Evolutionary conservation across 176 grass and related monocot species (phyloP).

Genomic region (Poa annua): DNA sequence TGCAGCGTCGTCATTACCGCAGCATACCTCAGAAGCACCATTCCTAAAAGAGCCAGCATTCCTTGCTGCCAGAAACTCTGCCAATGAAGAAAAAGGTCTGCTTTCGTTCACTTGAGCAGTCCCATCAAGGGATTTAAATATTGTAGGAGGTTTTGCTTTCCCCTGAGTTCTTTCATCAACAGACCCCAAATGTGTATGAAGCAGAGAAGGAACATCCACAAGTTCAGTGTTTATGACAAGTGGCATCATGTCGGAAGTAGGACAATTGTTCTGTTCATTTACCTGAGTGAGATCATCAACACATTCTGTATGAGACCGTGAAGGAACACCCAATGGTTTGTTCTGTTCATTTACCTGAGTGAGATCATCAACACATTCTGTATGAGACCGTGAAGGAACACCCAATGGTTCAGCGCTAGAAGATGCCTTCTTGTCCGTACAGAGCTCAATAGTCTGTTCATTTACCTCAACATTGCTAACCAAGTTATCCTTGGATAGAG

Average conservation of each 20-base stretch:
- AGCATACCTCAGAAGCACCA: slow-evolving; percentile 21
- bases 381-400: slow-evolving; percentile 38
- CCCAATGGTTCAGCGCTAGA: slow-evolving; percentile 12
- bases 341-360: slow-evolving; percentile 6
- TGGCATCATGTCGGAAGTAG: slow-evolving; percentile 11
- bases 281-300: slow-evolving; percentile 19
- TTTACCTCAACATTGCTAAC: slow-evolving; percentile 36
- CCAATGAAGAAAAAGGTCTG: slow-evolving; percentile 34
- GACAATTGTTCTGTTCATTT: slow-evolving; percentile 10
- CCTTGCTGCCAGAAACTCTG: slow-evolving; percentile 46
- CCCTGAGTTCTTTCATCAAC: slow-evolving; percentile 10
- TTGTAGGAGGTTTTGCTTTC: slow-evolving; percentile 28
- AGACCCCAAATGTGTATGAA: slow-evolving; percentile 32
- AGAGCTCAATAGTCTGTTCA: slow-evolving; percentile 15
- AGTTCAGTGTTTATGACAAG: slow-evolving; percentile 20
- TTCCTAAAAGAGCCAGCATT: slow-evolving; percentile 30
- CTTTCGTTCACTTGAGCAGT: slow-evolving; percentile 30
- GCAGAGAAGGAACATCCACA: slow-evolving; percentile 25
- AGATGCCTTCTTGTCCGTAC: slow-evolving; percentile 26
- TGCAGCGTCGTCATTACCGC: slow-evolving; percentile 17
- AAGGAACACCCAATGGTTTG: slow-evolving; percentile 8
- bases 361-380: slow-evolving; percentile 31
- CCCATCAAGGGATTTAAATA: slow-evolving; percentile 26
- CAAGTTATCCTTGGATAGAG: slow-evolving; percentile 35
- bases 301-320: slow-evolving; percentile 33